Base-by-base conservation (phyloP, 2,329 filamentous ascomycete species). In the Albifimbria verrucaria region DNA sequence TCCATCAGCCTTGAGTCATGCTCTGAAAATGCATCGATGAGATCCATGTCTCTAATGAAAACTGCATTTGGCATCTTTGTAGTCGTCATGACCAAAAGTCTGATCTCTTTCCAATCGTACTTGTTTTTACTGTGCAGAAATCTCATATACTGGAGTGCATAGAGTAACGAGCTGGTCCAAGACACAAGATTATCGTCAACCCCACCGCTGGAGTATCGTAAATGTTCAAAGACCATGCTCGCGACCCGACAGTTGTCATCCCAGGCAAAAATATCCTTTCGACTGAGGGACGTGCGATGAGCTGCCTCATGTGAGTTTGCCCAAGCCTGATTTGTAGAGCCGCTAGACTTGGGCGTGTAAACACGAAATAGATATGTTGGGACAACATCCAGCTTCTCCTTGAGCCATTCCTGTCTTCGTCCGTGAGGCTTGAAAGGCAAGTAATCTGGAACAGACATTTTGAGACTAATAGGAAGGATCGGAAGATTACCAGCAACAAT, bases 91-190 rank as follows among this genome's bases (percentile, higher is more conserved):
- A 54, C 49, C 32, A 23, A 32, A 3, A 54, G 36, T 11, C 9
- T 43, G 1, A 51, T 51, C 26, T 54, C 52, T 15, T 11, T 28
- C 48, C 32, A 50, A 15, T 43, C 36, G 20, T 50, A 48, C 10
- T 15, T 22, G 21, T 24, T 18, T 22, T n/a, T 25, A 5, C 43
- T 45, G 44, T 47, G 42, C 12, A 49, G 48, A 36, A 48, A 26
- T n/a, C 50, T 46, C 22, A 51, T 48, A 44, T 54, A 48, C 10
- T 48, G 42, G 21, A 54, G 52, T 15, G 52, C 52, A n/a, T 26
- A 23, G 12, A 51, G 52, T 36, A 54, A 43, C 7, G 52, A 54
- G 32, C 48, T 51, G 18, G 48, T 54, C 52, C 52, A 54, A 7
- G 52, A 54, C 4, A 54, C 32, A 18, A 54, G 48, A 25, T 54